A percentile compares a stretch with the other conserved stretches of the same genome.
Evolutionary conservation across 2,329 filamentous ascomycete species (phyloP).

Genomic region (Taxawa tesnikishii): DNA sequence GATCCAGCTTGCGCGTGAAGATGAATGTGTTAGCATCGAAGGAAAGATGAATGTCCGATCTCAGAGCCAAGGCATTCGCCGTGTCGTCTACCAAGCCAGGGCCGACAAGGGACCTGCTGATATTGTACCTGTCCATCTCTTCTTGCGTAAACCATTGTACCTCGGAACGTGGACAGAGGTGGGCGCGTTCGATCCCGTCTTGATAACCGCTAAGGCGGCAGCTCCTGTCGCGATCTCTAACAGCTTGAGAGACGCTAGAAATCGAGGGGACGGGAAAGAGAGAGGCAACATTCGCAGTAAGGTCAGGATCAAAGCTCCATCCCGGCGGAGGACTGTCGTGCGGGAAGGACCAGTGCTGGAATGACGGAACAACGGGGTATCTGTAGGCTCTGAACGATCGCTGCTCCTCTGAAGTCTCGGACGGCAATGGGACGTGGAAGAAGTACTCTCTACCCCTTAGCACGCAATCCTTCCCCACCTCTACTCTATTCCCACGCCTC

Average conservation of each 20-base stretch:
- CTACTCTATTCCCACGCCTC: background rate
- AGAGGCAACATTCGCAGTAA: too few species aligned
- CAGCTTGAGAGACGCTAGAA: background rate
- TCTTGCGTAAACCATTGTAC: background rate
- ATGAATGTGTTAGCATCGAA: background rate
- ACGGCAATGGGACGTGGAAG: constrained; percentile 1
- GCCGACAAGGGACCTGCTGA: background rate
- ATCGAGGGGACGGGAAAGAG: background rate
- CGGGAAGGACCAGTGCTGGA: constrained; percentile 1
- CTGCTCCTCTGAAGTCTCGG: background rate
- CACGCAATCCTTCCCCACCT: background rate
- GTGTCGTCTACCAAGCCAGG: background rate
- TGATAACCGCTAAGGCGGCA: background rate
- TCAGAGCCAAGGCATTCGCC: background rate
- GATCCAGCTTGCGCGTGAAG: background rate
- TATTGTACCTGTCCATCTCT: background rate
- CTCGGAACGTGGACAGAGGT: background rate
- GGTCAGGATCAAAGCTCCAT: background rate
- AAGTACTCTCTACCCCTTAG: constrained; percentile 2
- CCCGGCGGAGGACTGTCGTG: background rate
- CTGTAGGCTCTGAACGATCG: background rate
- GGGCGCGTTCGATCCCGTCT: background rate
- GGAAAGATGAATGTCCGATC: background rate
- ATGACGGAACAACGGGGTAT: constrained; percentile 1
- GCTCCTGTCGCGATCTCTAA: background rate